Base-by-base conservation (phyloP, 805 yeast genomes). In the Candida boidinii region DNA sequence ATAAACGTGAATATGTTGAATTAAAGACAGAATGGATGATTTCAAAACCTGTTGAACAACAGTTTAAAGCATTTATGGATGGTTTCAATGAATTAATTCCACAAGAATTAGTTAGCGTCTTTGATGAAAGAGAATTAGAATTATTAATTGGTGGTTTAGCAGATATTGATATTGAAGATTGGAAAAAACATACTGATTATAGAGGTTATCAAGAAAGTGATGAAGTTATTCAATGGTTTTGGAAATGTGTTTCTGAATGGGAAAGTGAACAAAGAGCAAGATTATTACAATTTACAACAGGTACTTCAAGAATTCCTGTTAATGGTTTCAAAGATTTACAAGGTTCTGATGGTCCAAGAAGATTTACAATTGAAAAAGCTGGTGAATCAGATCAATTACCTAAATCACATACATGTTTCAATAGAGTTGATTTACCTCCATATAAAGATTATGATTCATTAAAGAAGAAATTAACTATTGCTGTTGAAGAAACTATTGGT, bases 131-230 rank as follows among this genome's bases (percentile, higher is more conserved):
- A 58, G 99, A 92, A 62, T 66, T 92, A 43, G 99, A 92, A 67
- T 67, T 92, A 55, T 73, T 92, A 54, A 92, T 92, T 60, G 98
- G 98, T 57, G 99, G 99, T 59, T 78, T 92, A 53, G 92, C 96
- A 2, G 98, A 92, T 51, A 90, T 92, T 50, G 98, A 92, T 59
- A 83, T 90, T 37, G 96, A 88, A 44, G 99, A 92, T 66, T 92
- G 99, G 99, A 92, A 87, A 64, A 88, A 86, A 56, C 96, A 92
- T 58, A 92, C 99, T 15, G 99, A 92, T 60, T 92, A 92, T 64
- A 77, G 98, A 64, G 98, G 98, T 5, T 92, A 90, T 61, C 90
- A 87, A 56, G 97, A 92, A 62, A 76, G 76, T 43, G 98, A 92
- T 61, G 95, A 87, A 62, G 96, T 87, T 31, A 79, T 92, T 46